phyloP scores from a whole-genome alignment of 345 rosid species.

The Viola odorata region DNA sequence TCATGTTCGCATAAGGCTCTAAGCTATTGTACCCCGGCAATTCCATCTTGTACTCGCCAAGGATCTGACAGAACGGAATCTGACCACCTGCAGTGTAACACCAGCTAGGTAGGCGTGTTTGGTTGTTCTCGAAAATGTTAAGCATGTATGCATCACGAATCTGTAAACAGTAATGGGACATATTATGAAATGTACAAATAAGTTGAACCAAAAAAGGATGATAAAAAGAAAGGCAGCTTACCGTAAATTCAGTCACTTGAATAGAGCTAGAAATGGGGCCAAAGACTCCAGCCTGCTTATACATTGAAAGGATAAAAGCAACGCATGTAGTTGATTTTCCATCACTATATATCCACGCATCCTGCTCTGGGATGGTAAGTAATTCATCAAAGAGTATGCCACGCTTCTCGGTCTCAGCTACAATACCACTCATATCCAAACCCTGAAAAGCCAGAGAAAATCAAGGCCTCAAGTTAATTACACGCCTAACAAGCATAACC shows the following conservation, averaged over 20 bases:
- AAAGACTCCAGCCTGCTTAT: conserved; percentile 86
- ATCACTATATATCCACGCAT: conserved; percentile 94
- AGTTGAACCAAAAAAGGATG: neutral
- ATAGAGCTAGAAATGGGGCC: conserved; percentile 56
- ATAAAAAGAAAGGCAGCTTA: conserved; percentile 24
- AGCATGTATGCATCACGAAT: conserved; percentile 92
- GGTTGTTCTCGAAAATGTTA: conserved; percentile 61
- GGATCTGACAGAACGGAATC: conserved; percentile 76
- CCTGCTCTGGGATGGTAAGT: conserved; percentile 83
- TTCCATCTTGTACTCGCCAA: conserved; percentile 86
- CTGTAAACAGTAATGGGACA: conserved; percentile 24
- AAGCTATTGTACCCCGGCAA: conserved; percentile 72
- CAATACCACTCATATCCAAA: conserved; percentile 67
- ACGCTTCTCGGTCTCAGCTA: conserved; percentile 74
- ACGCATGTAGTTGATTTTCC: conserved; percentile 96
- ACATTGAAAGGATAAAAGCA: conserved; percentile 89
- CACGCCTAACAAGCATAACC: neutral
- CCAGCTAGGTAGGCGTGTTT: conserved; percentile 76
- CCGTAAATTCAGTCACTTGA: conserved; percentile 97
- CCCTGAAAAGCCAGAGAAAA: conserved; percentile 35
- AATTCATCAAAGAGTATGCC: conserved; percentile 76
- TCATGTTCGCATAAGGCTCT: conserved; percentile 83
- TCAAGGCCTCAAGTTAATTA: neutral
- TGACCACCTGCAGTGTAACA: conserved; percentile 48
- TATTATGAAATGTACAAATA: neutral